Evolutionary conservation across 768 basidiomycete genomes (phyloP).

Genomic region (Hortiboletus campestris): DNA sequence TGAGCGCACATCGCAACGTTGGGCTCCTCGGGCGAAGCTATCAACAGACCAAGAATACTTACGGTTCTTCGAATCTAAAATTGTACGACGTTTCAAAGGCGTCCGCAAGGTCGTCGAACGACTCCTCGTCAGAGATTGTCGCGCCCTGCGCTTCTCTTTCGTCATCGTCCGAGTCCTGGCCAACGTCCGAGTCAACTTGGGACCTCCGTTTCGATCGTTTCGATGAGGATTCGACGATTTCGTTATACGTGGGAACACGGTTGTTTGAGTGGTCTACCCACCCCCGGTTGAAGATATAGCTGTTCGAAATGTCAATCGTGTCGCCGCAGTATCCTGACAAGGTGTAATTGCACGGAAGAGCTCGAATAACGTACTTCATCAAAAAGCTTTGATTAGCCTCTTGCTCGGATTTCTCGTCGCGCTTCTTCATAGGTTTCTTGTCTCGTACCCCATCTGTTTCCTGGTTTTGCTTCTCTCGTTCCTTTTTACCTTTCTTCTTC

Average conservation of each 20-base stretch:
- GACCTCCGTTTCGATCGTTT: slow-evolving; percentile 27
- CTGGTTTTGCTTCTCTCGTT: slow-evolving; percentile 29
- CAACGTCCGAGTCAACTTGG: slow-evolving; percentile 14
- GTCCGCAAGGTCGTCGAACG: slow-evolving; percentile 89
- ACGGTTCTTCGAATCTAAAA: slow-evolving; percentile 97
- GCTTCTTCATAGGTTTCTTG: slow-evolving; percentile 21
- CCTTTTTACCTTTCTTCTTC: slow-evolving; percentile 35
- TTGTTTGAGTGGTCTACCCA: slow-evolving; percentile 85
- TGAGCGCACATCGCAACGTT: background rate
- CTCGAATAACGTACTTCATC: slow-evolving; percentile 62
- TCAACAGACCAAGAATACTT: slow-evolving; percentile 33
- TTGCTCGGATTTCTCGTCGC: slow-evolving; percentile 42
- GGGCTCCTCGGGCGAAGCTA: background rate
- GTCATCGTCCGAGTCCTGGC: slow-evolving; percentile 14
- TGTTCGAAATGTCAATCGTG: slow-evolving; percentile 30
- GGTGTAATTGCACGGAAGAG: background rate
- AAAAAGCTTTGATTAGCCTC: slow-evolving; percentile 85
- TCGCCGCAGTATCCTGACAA: background rate
- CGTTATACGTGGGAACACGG: slow-evolving; percentile 81
- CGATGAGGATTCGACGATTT: slow-evolving; percentile 54
- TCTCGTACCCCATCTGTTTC: slow-evolving; percentile 18
- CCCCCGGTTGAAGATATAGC: slow-evolving; percentile 95
- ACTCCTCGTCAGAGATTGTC: slow-evolving; percentile 55
- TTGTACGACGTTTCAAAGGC: slow-evolving; percentile 96
- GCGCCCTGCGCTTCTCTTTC: slow-evolving; percentile 29